phyloP scores from a whole-genome alignment of 208 protist species.

The Trypanosoma cruzi region DNA sequence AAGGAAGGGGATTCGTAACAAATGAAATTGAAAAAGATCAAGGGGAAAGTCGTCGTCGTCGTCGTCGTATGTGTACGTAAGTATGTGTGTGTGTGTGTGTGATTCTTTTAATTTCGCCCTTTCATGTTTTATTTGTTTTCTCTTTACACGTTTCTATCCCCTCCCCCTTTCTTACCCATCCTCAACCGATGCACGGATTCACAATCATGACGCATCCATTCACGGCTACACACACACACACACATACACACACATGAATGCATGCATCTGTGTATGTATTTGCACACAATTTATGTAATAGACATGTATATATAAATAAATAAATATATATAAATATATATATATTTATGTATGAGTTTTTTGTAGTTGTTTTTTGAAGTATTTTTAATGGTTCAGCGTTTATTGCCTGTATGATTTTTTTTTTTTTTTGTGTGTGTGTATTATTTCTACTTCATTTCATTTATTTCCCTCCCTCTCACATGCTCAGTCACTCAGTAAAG shows the following conservation, averaged over 20 bases:
- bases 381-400: background rate
- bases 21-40: background rate
- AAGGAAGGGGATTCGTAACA: background rate
- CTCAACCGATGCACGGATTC: background rate
- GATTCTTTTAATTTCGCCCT: background rate
- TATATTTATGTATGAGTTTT: background rate
- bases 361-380: background rate
- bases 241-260: conserved; percentile 5
- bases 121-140: conserved; percentile 7
- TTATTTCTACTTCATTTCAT: background rate
- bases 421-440: background rate
- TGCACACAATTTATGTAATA: too few relatives aligned
- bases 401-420: background rate
- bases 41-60: too few relatives aligned
- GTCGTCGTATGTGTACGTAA: too few relatives aligned
- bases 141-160: background rate
- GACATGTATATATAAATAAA: background rate
- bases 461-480: background rate
- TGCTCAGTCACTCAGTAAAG: too few relatives aligned
- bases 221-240: background rate
- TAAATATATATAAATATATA: conserved; percentile 1
- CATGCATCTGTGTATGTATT: conserved; percentile 4
- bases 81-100: background rate
- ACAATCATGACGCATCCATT: background rate
- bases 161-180: background rate